phyloP scores from a whole-genome alignment of 164 flowering plant genomes.

The Dillenia suffruticosa region DNA sequence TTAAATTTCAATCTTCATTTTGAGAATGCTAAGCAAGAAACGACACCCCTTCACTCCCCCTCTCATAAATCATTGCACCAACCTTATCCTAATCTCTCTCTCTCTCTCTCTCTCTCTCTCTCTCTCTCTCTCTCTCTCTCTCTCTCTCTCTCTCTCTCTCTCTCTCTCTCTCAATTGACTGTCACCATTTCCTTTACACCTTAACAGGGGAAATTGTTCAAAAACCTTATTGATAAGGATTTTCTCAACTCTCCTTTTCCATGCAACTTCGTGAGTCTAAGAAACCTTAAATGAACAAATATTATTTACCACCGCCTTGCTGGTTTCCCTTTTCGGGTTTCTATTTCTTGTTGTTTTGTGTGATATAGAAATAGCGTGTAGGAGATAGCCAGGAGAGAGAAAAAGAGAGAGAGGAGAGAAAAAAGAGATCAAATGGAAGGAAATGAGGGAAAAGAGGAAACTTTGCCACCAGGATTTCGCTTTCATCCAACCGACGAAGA shows the following conservation, averaged over 20 bases:
- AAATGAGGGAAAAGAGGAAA: slow-evolving; percentile 32
- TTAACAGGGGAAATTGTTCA: too few relatives aligned
- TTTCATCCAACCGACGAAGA: slow-evolving; percentile 84
- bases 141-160: neutral
- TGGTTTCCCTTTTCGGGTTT: neutral
- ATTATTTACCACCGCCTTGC: neutral
- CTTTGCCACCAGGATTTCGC: slow-evolving; percentile 71
- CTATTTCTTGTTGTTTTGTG: neutral
- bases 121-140: neutral
- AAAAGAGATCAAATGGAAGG: slow-evolving; percentile 22
- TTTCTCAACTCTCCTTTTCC: neutral
- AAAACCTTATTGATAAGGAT: too few relatives aligned
- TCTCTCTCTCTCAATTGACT: neutral
- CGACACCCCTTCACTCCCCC: neutral
- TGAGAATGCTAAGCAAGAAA: slow-evolving; percentile 12
- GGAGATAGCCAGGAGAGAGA: neutral
- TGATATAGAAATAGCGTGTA: slow-evolving; percentile 1
- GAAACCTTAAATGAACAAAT: neutral
- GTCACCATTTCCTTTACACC: neutral
- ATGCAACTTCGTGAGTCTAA: neutral
- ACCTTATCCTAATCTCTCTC: neutral
- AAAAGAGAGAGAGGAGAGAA: neutral
- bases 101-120: neutral
- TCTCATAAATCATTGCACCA: neutral
- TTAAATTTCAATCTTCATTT: slow-evolving; percentile 25